Base-by-base conservation (phyloP, 208 protist species). In the Leishmania mexicana region DNA sequence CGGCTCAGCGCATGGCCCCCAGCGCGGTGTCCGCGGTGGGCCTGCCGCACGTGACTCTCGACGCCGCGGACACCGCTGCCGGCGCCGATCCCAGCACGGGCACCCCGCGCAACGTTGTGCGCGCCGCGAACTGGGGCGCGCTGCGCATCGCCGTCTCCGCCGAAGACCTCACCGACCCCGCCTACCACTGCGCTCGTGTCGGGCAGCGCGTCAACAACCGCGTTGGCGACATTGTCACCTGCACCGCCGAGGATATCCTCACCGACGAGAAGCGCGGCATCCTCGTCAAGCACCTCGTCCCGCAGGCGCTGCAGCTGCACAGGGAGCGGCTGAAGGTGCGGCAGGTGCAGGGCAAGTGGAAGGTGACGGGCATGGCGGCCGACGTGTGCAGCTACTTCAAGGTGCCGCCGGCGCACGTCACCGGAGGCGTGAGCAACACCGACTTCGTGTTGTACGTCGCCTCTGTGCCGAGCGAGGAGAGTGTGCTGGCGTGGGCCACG, bases 391-490 rank as follows among this genome's bases (percentile, higher is more conserved):
- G 8, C 0, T 19, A 47, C 19, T 76, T 77, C 64, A 19, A 42
- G 17, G 58, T 85, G 17, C 81, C 94, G 31, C 15, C 2, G 1
- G 17, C 19, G 17, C 89, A 96, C 83, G 5, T 57, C 38, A 93
- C 78, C 5, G 60, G 6, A 0, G 92, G 92, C 17, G 81, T 95
- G 2, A 65, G 58, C 24, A 80, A 84, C 58, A 68, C 75, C 17
- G 93, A 97, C 83, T 92, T 93, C 68, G 67, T 96, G 24, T 8
- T 97, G 19, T 96, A 96, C 86, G 87, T 96, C 1, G 68, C 87
- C 11, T 76, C 93, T 0, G 90, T 77, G 11, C 88, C 89, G 13
- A 83, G 64, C 15, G 64, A 70, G 38, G 7, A 3, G 64, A 35
- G 84, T 0, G 81, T 83, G n/a, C 15, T 81, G 28, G 84, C 89